A percentile compares a stretch with the other conserved stretches of the same genome.
These are phyloP conservation scores for Agrocybe chaxingu DNA, from an alignment of 768 basidiomycete species.

Conservation along the genomic window DNA sequence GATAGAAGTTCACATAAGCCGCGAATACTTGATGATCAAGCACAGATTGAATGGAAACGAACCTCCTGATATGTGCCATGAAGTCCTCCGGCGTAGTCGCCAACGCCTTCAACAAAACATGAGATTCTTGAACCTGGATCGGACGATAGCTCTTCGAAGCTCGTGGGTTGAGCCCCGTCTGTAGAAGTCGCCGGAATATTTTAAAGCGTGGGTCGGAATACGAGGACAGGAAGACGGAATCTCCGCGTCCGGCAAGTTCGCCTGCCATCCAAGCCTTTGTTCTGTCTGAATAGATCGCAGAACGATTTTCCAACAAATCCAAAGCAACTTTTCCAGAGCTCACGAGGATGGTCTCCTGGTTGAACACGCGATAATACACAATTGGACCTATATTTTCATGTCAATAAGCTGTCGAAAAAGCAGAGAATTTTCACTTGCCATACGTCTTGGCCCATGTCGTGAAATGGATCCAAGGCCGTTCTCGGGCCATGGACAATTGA, in stretches of 20 bases:
- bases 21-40: no score
- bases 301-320: conserved; percentile 46
- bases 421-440: conserved; percentile 8
- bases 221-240: conserved; percentile 28
- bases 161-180: conserved; percentile 32
- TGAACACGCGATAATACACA: conserved; percentile 34
- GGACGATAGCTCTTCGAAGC: conserved; percentile 29
- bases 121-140: conserved; percentile 26
- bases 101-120: conserved; percentile 25
- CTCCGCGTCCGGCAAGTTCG: conserved; percentile 26
- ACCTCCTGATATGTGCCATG: conserved; percentile 27
- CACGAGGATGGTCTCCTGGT: conserved; percentile 40
- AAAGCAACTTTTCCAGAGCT: conserved; percentile 39
- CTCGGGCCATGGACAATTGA: conserved; percentile 16
- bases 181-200: conserved; percentile 32
- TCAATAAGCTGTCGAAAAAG: neutral
- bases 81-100: conserved; percentile 25
- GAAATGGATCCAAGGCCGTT: conserved; percentile 13
- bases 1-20: neutral
- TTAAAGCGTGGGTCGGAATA: conserved; percentile 30
- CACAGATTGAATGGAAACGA: no score
- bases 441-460: conserved; percentile 17
- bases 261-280: conserved; percentile 30
- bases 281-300: conserved; percentile 47
- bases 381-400: conserved; percentile 31